Evolutionary conservation across 306 rosid species (phyloP).

Genomic region (Crataegus laevigata): DNA sequence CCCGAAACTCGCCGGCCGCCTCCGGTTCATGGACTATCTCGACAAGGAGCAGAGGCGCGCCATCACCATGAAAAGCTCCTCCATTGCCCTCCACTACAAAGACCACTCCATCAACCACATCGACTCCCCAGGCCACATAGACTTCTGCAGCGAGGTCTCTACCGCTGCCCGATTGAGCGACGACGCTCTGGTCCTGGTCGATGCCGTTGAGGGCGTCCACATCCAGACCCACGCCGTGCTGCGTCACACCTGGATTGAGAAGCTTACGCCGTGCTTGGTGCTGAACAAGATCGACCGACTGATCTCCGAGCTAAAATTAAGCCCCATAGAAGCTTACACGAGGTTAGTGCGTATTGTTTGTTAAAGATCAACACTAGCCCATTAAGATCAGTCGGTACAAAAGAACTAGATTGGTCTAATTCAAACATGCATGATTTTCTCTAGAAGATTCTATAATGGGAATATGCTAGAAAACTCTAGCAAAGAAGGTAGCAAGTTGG

Average conservation of each 20-base stretch:
- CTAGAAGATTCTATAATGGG: no score
- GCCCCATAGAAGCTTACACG: constrained; percentile 66
- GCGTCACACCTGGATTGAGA: constrained; percentile 92
- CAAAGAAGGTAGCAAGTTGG: no score
- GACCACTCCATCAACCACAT: constrained; percentile 58
- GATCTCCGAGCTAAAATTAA: constrained; percentile 57
- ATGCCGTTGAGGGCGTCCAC: constrained; percentile 89
- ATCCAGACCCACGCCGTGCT: constrained; percentile 87
- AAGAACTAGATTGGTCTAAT: constrained; percentile 34
- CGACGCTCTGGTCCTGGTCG: constrained; percentile 77
- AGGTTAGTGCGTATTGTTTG: constrained; percentile 53
- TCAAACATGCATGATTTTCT: no score
- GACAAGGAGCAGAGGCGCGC: constrained; percentile 88
- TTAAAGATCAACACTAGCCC: not conserved
- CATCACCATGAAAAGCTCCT: constrained; percentile 90
- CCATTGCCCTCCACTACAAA: constrained; percentile 42
- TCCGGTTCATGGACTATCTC: constrained; percentile 81
- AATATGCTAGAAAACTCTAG: no score
- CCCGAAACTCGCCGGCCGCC: constrained; percentile 74
- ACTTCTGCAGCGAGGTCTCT: constrained; percentile 88
- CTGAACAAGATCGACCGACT: constrained; percentile 83
- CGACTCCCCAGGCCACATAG: constrained; percentile 92
- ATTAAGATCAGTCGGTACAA: not conserved
- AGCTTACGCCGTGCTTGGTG: constrained; percentile 69
- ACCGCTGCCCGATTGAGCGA: constrained; percentile 85